A percentile compares a stretch with the other conserved stretches of the same genome.
These are phyloP conservation scores for Picochlorum sp. DNA, from an alignment of 139 green algal genomes.

Conservation along the genomic window DNA sequence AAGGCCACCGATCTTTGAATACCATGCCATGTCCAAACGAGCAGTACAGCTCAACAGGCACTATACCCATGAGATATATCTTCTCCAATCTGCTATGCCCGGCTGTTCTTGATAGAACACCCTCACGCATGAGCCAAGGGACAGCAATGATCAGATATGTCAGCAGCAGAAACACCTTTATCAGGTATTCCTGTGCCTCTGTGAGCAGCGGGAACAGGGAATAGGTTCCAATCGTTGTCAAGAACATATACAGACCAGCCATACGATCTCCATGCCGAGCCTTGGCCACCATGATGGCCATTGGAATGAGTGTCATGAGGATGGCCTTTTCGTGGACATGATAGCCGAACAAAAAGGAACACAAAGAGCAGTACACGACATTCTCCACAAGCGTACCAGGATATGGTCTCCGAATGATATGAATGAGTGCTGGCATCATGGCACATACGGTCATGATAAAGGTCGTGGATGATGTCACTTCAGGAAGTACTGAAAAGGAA, in stretches of 20 bases:
- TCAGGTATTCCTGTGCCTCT: constrained; percentile 53
- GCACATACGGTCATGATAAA: constrained; percentile 43
- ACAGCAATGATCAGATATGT: constrained; percentile 26
- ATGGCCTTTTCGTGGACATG: constrained; percentile 97
- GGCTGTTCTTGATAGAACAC: not conserved
- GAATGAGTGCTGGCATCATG: constrained; percentile 54
- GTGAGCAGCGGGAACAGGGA: constrained; percentile 79
- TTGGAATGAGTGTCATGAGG: constrained; percentile 57
- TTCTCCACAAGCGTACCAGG: constrained; percentile 21
- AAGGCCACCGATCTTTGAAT: constrained; percentile 52
- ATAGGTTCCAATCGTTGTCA: constrained; percentile 42
- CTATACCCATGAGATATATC: constrained; percentile 52
- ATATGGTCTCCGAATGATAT: constrained; percentile 36
- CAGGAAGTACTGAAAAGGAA: constrained; percentile 67
- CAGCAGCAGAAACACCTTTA: constrained; percentile 60
- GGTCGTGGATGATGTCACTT: constrained; percentile 39
- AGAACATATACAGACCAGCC: constrained; percentile 37
- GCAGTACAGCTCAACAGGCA: constrained; percentile 58
- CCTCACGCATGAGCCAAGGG: constrained; percentile 6
- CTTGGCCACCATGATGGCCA: constrained; percentile 25
- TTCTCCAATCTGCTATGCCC: not conserved
- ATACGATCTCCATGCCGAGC: not conserved
- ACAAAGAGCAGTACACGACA: constrained; percentile 51
- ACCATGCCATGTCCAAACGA: constrained; percentile 30
- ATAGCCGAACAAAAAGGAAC: constrained; percentile 82